These are phyloP conservation scores for Metarhizium rileyi DNA, from an alignment of 2,329 filamentous ascomycete species.

Conservation along the genomic window DNA sequence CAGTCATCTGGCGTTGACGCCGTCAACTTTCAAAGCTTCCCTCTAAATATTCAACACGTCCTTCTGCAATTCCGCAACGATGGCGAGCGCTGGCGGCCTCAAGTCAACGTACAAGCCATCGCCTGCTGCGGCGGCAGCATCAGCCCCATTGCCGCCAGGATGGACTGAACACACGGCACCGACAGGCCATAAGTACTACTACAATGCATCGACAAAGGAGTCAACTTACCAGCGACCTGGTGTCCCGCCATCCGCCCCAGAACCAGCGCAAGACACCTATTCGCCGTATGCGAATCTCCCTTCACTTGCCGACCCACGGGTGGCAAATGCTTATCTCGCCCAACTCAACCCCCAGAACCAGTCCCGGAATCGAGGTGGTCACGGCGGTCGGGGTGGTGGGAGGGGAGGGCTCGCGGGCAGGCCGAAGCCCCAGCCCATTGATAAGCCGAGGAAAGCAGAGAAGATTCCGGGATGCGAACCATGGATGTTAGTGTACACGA, in stretches of 20 bases:
- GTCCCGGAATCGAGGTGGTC: slow-evolving; percentile 23
- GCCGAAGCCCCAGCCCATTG: slow-evolving; percentile 57
- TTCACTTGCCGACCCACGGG: slow-evolving; percentile 41
- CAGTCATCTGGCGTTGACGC: not conserved
- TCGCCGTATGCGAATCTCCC: slow-evolving; percentile 20
- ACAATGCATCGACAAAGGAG: slow-evolving; percentile 70
- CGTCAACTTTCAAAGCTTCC: not conserved
- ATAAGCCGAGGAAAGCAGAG: slow-evolving; percentile 73
- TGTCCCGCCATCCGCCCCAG: slow-evolving; percentile 12
- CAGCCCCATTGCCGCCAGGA: slow-evolving; percentile 57
- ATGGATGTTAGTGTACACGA: slow-evolving; percentile 91
- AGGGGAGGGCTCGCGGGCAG: slow-evolving; percentile 39
- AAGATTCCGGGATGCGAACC: slow-evolving; percentile 72
- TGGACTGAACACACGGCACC: slow-evolving; percentile 95
- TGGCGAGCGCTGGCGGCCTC: slow-evolving; percentile 31
- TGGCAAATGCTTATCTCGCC: slow-evolving; percentile 52
- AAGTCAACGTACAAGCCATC: slow-evolving; percentile 67
- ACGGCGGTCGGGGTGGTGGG: slow-evolving; percentile 27
- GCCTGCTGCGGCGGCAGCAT: slow-evolving; percentile 23
- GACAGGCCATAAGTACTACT: slow-evolving; percentile 80
- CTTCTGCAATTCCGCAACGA: not conserved
- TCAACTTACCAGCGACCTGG: slow-evolving; percentile 80
- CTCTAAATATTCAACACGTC: not conserved
- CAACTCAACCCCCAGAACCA: slow-evolving; percentile 36
- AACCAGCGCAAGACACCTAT: slow-evolving; percentile 20